These are phyloP conservation scores for Cylindrotheca closterium DNA, from an alignment of 108 stramenopile genomes.

Conservation along the genomic window DNA sequence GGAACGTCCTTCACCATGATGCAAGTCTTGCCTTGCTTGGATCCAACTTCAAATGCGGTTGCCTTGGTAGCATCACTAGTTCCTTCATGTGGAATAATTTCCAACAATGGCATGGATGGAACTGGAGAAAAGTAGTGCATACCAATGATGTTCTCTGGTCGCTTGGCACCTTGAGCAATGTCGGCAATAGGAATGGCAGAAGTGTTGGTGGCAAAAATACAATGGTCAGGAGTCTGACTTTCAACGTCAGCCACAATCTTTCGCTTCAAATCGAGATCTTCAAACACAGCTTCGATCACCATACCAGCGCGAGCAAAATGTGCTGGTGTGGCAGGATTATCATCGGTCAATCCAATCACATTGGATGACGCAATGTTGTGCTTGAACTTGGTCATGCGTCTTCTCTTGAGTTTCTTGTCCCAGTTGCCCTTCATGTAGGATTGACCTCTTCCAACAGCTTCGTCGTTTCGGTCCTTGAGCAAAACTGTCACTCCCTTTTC, in stretches of 20 bases:
- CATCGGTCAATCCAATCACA: conserved; percentile 90
- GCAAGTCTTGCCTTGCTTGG: conserved; percentile 98
- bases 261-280: conserved; percentile 95
- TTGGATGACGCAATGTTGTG: conserved; percentile 84
- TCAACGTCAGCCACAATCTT: conserved; percentile 92
- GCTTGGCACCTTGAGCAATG: conserved; percentile 91
- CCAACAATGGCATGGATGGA: conserved; percentile 97
- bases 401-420: conserved; percentile 90
- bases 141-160: conserved; percentile 94
- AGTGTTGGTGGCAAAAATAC: conserved; percentile 98
- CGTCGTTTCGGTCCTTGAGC: conserved; percentile 94
- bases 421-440: conserved; percentile 93
- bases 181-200: conserved; percentile 96
- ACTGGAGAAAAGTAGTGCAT: conserved; percentile 99
- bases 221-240: conserved; percentile 87
- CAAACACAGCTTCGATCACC: conserved; percentile 99
- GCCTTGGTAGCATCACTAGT: conserved; percentile 82
- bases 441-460: conserved; percentile 76
- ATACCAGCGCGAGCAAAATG: conserved; percentile 92
- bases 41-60: conserved; percentile 95
- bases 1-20: conserved; percentile 99
- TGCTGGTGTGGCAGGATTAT: conserved; percentile 61
- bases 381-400: conserved; percentile 92
- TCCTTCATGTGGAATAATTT: conserved; percentile 96
- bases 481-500: conserved; percentile 94